Evolutionary conservation across 495 filamentous ascomycete genomes (phyloP), one percentile per base, ranked within the genome.

Genomic region (Talaromyces nanjingensis): DNA sequence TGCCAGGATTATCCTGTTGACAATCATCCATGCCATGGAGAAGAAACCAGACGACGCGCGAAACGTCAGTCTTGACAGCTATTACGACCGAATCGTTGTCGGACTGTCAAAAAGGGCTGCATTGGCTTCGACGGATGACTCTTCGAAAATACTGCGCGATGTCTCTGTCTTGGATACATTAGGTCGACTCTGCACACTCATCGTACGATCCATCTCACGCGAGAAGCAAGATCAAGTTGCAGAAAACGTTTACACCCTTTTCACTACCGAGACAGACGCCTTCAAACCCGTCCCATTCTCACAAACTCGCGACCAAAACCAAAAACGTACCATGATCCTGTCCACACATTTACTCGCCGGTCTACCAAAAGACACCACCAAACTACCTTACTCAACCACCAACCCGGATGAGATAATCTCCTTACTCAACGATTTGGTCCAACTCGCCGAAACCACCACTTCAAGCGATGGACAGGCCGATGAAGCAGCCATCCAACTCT

Each of bases 311-410:
- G 73, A 54, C 31, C 68, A 74, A 45, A 67, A 78, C 37, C 75
- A 80, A 49, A 71, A 71, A 18, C 75, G 78, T 12, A 83, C 80
- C 2, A 80, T 87, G 65, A 81, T 89, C 33, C 68, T 89, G 9
- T 87, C 87, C 12, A 84, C 86, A 4, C 83, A 83, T 68, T 71
- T 88, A 6, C 75, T 90, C 4, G 86, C 87, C 8, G 86, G 83
- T 6, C 65, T 89, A 6, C 79, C 77, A 37, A 73, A 74, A 16
- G 77, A 81, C 64, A 70, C 66, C 31, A 42, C 61, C 7, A 66
- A 55, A 33, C 64, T 78, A 8, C 74, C 71, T 16, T 78, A 74
- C 68, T 22, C 9, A 6, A 80, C 68, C 42, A 62, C 53, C 53
- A n/a, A 56, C 16, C 16, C 52, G 0, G 70, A 71, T 25, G 67